A percentile compares a stretch with the other conserved stretches of the same genome.
Conservation (phyloP, 148 eudicot genomes). For the Camellia sinensis region DNA sequence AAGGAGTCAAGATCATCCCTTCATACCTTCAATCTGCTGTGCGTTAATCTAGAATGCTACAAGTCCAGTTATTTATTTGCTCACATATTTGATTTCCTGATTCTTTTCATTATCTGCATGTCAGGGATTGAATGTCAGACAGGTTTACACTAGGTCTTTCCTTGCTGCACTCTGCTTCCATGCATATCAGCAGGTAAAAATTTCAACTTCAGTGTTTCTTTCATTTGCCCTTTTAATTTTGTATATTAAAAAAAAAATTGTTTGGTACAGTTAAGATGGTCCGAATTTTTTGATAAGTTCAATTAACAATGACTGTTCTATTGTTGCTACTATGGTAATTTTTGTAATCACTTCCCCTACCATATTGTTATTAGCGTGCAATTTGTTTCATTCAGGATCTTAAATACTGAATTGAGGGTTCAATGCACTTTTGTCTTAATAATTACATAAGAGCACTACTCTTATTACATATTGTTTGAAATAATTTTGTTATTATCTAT, state of each 20-base stretch:
- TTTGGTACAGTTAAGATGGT: neutral
- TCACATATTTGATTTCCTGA: conserved; percentile 7
- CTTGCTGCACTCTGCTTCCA: conserved; percentile 95
- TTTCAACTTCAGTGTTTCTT: neutral
- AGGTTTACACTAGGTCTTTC: conserved; percentile 65
- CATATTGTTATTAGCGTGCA: too few species aligned
- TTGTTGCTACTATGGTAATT: too few species aligned
- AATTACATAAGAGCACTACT: too few species aligned
- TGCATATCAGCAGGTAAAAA: conserved; percentile 86
- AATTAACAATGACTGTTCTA: too few species aligned
- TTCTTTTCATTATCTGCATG: conserved; percentile 7
- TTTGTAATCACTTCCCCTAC: too few species aligned
- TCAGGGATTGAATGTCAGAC: conserved; percentile 73
- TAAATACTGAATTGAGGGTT: too few species aligned
- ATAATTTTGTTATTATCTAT: too few species aligned
- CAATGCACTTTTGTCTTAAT: too few species aligned
- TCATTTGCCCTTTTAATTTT: neutral
- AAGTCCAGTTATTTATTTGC: neutral
- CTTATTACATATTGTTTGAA: too few species aligned
- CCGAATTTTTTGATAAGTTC: neutral
- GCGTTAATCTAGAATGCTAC: conserved; percentile 28
- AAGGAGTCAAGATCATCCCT: conserved; percentile 91
- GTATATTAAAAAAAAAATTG: neutral
- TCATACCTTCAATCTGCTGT: conserved; percentile 75
- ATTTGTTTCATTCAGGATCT: too few species aligned